These are phyloP conservation scores for Ottelia alismoides DNA, from an alignment of 106 monocot genomes.

Conservation along the genomic window DNA sequence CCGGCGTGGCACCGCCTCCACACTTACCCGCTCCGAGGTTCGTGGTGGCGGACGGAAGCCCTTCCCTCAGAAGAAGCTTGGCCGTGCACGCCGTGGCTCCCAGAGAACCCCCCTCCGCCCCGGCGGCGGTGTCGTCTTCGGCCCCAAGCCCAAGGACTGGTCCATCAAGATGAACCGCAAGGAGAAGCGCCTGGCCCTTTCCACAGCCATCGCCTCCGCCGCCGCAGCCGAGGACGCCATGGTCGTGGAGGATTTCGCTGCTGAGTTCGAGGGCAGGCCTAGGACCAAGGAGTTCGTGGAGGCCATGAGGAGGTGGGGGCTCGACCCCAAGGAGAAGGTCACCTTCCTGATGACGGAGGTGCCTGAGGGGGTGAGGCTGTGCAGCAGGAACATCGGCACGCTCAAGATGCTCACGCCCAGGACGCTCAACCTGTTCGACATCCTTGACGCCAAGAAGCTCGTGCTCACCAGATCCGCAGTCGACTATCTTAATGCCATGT, in stretches of 20 bases:
- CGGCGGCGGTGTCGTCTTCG: slow-evolving; percentile 91
- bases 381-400: slow-evolving; percentile 80
- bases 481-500: slow-evolving; percentile 66
- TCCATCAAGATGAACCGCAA: slow-evolving; percentile 96
- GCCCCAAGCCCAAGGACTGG: slow-evolving; percentile 93
- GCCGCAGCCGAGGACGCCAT: slow-evolving; percentile 27
- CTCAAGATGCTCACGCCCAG: slow-evolving; percentile 88
- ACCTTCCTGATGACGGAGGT: slow-evolving; percentile 69
- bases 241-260: slow-evolving; percentile 58
- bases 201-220: slow-evolving; percentile 82
- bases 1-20: slow-evolving; percentile 91
- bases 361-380: slow-evolving; percentile 46
- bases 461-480: slow-evolving; percentile 58
- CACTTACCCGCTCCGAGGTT: slow-evolving; percentile 89
- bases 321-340: slow-evolving; percentile 72
- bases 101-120: slow-evolving; percentile 89
- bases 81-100: slow-evolving; percentile 71
- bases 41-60: slow-evolving; percentile 84
- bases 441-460: slow-evolving; percentile 62
- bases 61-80: slow-evolving; percentile 86
- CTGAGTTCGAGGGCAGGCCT: slow-evolving; percentile 31
- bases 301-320: slow-evolving; percentile 67
- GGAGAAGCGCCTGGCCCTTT: slow-evolving; percentile 88
- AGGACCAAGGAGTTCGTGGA: slow-evolving; percentile 74
- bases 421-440: slow-evolving; percentile 81